Percentiles rank a stretch among this genome's conserved stretches.
These are phyloP conservation scores for Phytophthora pinifolia DNA, from an alignment of 352 stramenopile species.

Conservation along the genomic window DNA sequence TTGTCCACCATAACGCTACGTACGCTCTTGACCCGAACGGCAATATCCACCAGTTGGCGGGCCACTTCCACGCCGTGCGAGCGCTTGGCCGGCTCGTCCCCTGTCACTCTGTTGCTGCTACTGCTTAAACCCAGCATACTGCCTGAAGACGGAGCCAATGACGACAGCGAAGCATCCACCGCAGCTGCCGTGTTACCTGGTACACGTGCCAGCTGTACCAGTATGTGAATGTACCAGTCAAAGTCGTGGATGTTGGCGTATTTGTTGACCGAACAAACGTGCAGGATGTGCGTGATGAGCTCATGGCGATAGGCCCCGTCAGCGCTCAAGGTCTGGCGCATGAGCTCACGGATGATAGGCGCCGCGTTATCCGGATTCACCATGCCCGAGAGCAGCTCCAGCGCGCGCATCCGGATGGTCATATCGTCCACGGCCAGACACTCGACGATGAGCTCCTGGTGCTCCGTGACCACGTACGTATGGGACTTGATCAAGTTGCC, in stretches of 20 bases:
- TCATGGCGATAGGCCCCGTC: constrained; percentile 95
- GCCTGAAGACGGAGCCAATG: constrained; percentile 28
- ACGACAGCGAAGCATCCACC: constrained; percentile 37
- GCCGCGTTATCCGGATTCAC: constrained; percentile 95
- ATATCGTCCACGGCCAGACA: constrained; percentile 98
- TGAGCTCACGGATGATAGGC: constrained; percentile 96
- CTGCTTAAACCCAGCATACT: constrained; percentile 45
- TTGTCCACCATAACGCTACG: constrained; percentile 94
- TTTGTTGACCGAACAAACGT: constrained; percentile 97
- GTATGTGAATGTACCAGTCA: constrained; percentile 98
- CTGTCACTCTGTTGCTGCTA: constrained; percentile 22
- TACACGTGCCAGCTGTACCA: constrained; percentile 94
- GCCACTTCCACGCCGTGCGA: constrained; percentile 89
- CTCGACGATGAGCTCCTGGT: constrained; percentile 95
- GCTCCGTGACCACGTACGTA: constrained; percentile 93
- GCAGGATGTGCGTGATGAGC: constrained; percentile 95
- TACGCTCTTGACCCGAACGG: constrained; percentile 95
- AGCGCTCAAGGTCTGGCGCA: constrained; percentile 93
- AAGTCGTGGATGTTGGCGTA: constrained; percentile 98
- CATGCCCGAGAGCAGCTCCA: constrained; percentile 96
- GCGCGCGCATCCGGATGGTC: constrained; percentile 97
- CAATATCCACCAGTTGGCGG: constrained; percentile 96
- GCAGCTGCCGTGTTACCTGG: constrained; percentile 61
- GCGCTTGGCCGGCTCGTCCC: constrained; percentile 33
- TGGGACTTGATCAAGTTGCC: constrained; percentile 96